Conservation (phyloP, 2,329 filamentous ascomycete species). For the Colletotrichum euphorbiae region DNA sequence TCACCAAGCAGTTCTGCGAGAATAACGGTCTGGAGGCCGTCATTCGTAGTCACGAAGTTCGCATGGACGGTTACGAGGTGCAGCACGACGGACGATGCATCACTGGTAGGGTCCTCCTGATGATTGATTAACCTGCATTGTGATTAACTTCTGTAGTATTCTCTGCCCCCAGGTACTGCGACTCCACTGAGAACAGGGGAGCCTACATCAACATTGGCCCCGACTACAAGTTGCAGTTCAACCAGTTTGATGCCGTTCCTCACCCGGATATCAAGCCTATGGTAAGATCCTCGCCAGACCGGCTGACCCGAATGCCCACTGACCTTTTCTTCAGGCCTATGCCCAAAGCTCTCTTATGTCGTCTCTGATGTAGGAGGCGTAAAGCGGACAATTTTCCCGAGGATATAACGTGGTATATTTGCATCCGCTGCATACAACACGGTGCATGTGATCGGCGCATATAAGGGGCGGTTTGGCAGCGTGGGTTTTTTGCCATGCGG, state of each 20-base stretch:
- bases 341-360: conserved; percentile 85
- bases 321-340: conserved; percentile 71
- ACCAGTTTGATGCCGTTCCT: conserved; percentile 95
- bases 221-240: conserved; percentile 90
- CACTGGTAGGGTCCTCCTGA: conserved; percentile 70
- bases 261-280: conserved; percentile 97
- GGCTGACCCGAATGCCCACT: conserved; percentile 42
- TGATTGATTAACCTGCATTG: conserved; percentile 14
- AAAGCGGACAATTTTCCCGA: conserved; percentile 1
- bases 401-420: conserved; percentile 29
- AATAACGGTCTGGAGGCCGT: conserved; percentile 94
- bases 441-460: conserved; percentile 38
- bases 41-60: conserved; percentile 96
- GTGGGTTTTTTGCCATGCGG: conserved; percentile 35
- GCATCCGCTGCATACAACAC: conserved; percentile 39
- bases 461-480: conserved; percentile 34
- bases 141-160: conserved; percentile 73
- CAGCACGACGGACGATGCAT: conserved; percentile 97
- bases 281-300: conserved; percentile 57
- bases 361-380: conserved; percentile 70
- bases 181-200: conserved; percentile 97
- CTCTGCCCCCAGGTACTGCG: conserved; percentile 96
- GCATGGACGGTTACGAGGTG: conserved; percentile 99
- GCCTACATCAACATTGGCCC: conserved; percentile 97
- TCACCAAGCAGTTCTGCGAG: conserved; percentile 97